Evolutionary conservation across 805 yeast species (phyloP), one percentile per base, ranked within the genome.

Genomic region (Suhomyces vadensis): DNA sequence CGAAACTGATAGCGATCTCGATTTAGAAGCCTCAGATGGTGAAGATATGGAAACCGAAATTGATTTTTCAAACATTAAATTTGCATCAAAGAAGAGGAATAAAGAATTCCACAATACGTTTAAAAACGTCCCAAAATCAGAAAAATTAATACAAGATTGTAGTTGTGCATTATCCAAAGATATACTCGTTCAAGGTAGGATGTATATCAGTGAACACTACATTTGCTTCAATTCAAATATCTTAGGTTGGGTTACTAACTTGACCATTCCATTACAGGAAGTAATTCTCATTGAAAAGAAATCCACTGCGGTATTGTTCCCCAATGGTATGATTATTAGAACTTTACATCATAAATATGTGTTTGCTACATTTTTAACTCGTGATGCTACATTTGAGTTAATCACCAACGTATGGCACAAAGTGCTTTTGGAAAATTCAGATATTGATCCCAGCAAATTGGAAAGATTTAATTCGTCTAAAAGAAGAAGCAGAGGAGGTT

Each of bases 81-180:
- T 29, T 22, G 54, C 52, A 3, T 42, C 50, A 19, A 41, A 39
- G 29, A 55, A 57, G 40, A 49, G 61, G 17, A 66, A 90, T 56
- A 68, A 74, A 4, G 96, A 87, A 29, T 94, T 89, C 61, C 97
- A 90, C 64, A 75, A 71, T 31, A 53, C 84, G 2, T 94, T 92
- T 70, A 74, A 81, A 44, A 73, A 82, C 6, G 68, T 89, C 2
- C 86, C 91, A 2, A 66, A 67, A 19, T 76, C 80, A 37, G 97
- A 92, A 56, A 70, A 84, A 40, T 67, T 92, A 11, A 61, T 92
- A 26, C 97, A 89, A 56, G 97, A 90, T 55, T 91, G 85, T 56
- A 80, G 88, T 21, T 94, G 98, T 71, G 97, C 97, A 0, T 67
- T 92, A 43, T 85, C 91, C 51, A 73, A 89, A 48, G 98, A 92